Conservation (phyloP, 352 stramenopile genomes). For the Phytopythium oedochilum region DNA sequence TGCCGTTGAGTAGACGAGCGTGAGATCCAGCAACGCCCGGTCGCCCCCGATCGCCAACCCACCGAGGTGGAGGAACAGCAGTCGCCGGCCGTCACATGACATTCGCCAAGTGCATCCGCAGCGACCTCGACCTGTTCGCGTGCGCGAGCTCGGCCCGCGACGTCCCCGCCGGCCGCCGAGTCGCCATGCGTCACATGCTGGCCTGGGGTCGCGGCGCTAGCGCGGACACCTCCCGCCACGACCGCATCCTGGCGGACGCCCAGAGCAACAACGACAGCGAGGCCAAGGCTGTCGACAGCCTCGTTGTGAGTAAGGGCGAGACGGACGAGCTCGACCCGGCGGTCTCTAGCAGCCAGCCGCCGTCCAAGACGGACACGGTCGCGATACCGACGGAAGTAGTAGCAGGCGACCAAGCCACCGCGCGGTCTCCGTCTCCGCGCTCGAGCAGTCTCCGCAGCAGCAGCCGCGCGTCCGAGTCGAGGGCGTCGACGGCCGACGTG, state of each 20-base stretch:
- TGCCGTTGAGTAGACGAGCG: neutral
- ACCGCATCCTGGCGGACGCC: conserved; percentile 3
- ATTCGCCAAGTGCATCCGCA: conserved; percentile 47
- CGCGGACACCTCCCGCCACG: neutral
- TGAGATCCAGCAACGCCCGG: no score
- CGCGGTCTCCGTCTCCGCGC: neutral
- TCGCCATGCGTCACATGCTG: conserved; percentile 39
- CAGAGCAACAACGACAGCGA: conserved; percentile 10
- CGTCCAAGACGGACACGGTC: neutral
- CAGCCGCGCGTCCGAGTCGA: neutral
- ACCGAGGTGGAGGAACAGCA: neutral
- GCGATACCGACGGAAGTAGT: neutral
- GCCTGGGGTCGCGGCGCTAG: conserved; percentile 19
- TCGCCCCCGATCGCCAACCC: neutral
- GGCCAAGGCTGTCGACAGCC: conserved; percentile 9
- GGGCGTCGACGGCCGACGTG: neutral
- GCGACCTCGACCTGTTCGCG: conserved; percentile 44
- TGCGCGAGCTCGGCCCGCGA: conserved; percentile 27
- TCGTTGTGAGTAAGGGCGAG: conserved; percentile 14
- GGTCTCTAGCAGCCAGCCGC: neutral
- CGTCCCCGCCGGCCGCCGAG: conserved; percentile 11
- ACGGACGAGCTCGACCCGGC: conserved; percentile 7
- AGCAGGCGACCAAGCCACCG: no score
- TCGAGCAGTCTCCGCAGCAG: neutral
- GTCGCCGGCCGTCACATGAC: conserved; percentile 20